phyloP scores from a whole-genome alignment of 2,329 filamentous ascomycete species.

The Pestalotiopsis fici region DNA sequence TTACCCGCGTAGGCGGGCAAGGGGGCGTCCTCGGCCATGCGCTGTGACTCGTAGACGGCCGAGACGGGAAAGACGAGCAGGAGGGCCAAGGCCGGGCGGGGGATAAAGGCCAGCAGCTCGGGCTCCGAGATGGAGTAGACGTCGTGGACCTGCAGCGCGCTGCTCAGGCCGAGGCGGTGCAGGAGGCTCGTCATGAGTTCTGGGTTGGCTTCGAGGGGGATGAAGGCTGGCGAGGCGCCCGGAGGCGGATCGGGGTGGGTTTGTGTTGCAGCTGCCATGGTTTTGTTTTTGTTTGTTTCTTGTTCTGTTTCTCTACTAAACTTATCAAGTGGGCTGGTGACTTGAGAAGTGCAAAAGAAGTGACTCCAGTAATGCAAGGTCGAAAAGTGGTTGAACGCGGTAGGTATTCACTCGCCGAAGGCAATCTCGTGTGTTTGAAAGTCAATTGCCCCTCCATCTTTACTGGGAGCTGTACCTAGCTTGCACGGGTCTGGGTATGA shows the following conservation, averaged over 20 bases:
- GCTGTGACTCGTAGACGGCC: slow-evolving; percentile 75
- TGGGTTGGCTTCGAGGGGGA: slow-evolving; percentile 74
- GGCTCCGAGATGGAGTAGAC: slow-evolving; percentile 89
- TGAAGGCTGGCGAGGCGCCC: slow-evolving; percentile 46
- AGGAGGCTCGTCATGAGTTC: slow-evolving; percentile 84
- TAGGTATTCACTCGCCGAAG: neutral
- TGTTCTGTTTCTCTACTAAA: neutral
- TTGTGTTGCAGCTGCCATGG: slow-evolving; percentile 18
- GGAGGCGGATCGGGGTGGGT: slow-evolving; percentile 38
- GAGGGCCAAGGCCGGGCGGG: slow-evolving; percentile 83
- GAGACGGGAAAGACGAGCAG: slow-evolving; percentile 91
- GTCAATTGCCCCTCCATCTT: neutral
- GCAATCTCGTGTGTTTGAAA: neutral
- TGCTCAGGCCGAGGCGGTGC: slow-evolving; percentile 80
- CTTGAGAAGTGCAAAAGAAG: neutral
- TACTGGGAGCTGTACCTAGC: neutral
- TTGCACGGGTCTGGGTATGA: neutral
- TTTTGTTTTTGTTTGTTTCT: neutral
- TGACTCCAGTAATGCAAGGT: neutral
- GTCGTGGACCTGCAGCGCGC: slow-evolving; percentile 79
- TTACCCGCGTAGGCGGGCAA: slow-evolving; percentile 65
- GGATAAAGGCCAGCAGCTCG: slow-evolving; percentile 81
- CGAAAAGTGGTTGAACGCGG: neutral
- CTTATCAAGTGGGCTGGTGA: no score
- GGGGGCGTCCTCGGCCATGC: slow-evolving; percentile 70